phyloP scores from a whole-genome alignment of 192 early-diverging fungal genomes.

The Rhizophagus prolifer region DNA sequence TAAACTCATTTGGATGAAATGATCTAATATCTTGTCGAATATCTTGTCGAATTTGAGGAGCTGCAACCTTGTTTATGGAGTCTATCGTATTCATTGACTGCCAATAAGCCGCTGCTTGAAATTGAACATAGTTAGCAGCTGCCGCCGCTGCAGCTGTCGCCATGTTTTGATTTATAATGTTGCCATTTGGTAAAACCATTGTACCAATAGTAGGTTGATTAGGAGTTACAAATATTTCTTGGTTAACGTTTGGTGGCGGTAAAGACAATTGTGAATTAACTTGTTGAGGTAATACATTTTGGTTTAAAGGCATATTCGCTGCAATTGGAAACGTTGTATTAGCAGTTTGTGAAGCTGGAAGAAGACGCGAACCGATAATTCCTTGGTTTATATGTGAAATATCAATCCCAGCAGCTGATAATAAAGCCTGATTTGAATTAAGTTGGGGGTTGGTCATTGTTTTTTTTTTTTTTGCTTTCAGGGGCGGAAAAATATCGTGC shows the following conservation, averaged over 20 bases:
- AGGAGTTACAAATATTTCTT: neutral
- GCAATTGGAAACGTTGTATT: neutral
- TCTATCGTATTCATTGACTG: slow-evolving; percentile 3
- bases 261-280: neutral
- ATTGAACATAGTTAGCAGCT: neutral
- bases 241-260: neutral
- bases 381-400: neutral
- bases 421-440: neutral
- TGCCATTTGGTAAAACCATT: neutral
- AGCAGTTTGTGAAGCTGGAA: neutral
- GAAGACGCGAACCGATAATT: neutral
- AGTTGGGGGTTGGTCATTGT: neutral
- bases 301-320: neutral
- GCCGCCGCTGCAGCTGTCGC: neutral
- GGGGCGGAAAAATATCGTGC: slow-evolving; percentile 12
- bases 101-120: neutral
- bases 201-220: neutral
- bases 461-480: neutral
- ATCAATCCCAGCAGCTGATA: neutral
- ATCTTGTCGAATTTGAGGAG: neutral
- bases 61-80: neutral
- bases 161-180: neutral
- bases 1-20: neutral
- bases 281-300: neutral
- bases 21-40: neutral